A percentile compares a stretch with the other conserved stretches of the same genome.
Evolutionary conservation across 495 filamentous ascomycete species (phyloP).

Genomic region (Penicillium lagena): DNA sequence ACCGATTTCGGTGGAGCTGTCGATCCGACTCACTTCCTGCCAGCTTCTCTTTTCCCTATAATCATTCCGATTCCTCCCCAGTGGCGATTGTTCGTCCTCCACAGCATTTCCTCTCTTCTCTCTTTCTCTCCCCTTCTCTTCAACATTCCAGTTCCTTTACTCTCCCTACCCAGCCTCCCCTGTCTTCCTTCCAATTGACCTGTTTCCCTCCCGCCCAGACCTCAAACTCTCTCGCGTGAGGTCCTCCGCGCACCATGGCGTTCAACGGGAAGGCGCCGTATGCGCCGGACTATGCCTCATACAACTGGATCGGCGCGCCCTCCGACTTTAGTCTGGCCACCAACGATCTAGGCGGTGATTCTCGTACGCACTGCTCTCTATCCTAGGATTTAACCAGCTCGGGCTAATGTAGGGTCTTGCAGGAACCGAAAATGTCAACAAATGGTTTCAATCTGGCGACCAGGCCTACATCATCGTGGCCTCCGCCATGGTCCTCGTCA

Average conservation of each 20-base stretch:
- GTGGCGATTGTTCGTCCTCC: neutral
- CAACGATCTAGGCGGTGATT: slow-evolving; percentile 69
- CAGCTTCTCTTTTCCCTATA: too few species aligned
- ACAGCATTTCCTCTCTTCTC: neutral
- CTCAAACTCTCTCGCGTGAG: slow-evolving; percentile 1
- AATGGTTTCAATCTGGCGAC: slow-evolving; percentile 73
- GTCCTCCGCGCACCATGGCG: slow-evolving; percentile 12
- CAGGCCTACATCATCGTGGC: slow-evolving; percentile 86
- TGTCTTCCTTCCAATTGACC: neutral
- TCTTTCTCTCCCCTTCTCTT: neutral
- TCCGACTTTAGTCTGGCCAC: slow-evolving; percentile 66
- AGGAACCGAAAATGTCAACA: slow-evolving; percentile 77
- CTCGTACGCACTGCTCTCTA: slow-evolving; percentile 54
- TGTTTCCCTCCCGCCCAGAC: neutral
- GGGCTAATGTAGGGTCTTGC: neutral
- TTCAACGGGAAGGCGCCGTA: slow-evolving; percentile 27
- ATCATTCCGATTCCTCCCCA: too few species aligned
- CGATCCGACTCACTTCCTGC: too few species aligned
- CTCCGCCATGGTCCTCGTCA: slow-evolving; percentile 91
- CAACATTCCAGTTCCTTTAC: slow-evolving; percentile 3
- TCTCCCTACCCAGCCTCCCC: neutral
- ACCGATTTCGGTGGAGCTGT: neutral
- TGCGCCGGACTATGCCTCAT: slow-evolving; percentile 50
- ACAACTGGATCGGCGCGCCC: slow-evolving; percentile 78
- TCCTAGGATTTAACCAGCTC: neutral